Percentiles rank a stretch among this genome's conserved stretches.
Evolutionary conservation across 441 rosid species (phyloP).

Genomic region (Gossypium davidsonii): DNA sequence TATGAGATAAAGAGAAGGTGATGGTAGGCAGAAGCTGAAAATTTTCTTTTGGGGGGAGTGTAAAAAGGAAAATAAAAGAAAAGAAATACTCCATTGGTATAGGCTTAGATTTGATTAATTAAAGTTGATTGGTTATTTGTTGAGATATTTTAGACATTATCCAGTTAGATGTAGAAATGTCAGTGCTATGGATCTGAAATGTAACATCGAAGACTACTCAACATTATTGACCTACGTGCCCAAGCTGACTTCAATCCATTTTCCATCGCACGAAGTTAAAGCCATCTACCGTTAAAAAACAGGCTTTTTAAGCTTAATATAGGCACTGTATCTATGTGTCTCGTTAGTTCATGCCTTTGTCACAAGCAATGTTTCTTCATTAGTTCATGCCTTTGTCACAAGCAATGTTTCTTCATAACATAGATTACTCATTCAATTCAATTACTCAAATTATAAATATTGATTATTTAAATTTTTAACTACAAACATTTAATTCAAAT

Average conservation of each 20-base stretch:
- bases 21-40: neutral
- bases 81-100: neutral
- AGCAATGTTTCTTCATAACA: too few relatives aligned
- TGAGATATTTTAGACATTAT: neutral
- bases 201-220: neutral
- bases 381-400: too few relatives aligned
- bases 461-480: too few relatives aligned
- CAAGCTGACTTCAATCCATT: neutral
- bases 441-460: too few relatives aligned
- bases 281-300: neutral
- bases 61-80: neutral
- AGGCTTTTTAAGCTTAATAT: too few relatives aligned
- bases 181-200: slow-evolving; percentile 1
- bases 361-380: too few relatives aligned
- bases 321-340: too few relatives aligned
- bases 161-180: neutral
- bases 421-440: too few relatives aligned
- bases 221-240: neutral
- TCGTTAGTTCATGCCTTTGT: too few relatives aligned
- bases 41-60: neutral
- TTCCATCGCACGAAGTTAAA: neutral
- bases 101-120: neutral
- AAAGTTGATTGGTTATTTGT: neutral
- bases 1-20: neutral
- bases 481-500: too few relatives aligned